Percentiles rank a stretch among this genome's conserved stretches.
Conservation (phyloP, 148 eudicot genomes). For the Beta vulgaris region DNA sequence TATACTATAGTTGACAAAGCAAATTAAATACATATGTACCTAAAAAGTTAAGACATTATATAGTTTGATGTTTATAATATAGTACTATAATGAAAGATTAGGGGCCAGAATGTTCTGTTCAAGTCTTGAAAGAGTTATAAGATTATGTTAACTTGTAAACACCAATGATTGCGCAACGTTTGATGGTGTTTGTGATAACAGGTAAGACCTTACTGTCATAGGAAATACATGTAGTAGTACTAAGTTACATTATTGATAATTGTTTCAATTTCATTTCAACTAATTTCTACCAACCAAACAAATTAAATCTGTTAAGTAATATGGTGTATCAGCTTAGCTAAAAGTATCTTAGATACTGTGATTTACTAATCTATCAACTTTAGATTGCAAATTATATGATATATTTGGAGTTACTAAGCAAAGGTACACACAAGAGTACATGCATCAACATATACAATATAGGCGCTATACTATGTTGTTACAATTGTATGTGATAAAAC, state of each 20-base stretch:
- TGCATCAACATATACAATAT: too few species aligned
- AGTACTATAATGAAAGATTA: conserved; percentile 7
- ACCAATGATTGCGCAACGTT: conserved; percentile 26
- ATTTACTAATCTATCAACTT: too few species aligned
- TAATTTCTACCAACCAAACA: conserved; percentile 12
- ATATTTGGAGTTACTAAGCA: too few species aligned
- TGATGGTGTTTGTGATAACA: conserved; percentile 24
- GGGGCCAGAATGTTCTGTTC: conserved; percentile 18
- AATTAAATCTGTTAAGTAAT: background rate
- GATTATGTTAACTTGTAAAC: background rate
- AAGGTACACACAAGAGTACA: background rate
- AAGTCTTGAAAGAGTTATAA: background rate
- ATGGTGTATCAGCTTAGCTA: background rate
- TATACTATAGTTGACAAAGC: conserved; percentile 14
- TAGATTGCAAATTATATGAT: background rate
- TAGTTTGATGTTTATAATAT: background rate
- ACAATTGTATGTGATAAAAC: too few species aligned
- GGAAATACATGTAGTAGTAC: background rate
- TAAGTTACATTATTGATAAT: background rate
- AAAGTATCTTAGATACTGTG: background rate
- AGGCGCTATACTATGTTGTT: too few species aligned
- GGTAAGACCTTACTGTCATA: conserved; percentile 21
- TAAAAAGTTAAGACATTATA: background rate
- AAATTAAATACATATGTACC: background rate
- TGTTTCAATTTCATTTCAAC: background rate